Evolutionary conservation across 805 yeast genomes (phyloP), one percentile per base, ranked within the genome.

Genomic region (Saitoella complicata): DNA sequence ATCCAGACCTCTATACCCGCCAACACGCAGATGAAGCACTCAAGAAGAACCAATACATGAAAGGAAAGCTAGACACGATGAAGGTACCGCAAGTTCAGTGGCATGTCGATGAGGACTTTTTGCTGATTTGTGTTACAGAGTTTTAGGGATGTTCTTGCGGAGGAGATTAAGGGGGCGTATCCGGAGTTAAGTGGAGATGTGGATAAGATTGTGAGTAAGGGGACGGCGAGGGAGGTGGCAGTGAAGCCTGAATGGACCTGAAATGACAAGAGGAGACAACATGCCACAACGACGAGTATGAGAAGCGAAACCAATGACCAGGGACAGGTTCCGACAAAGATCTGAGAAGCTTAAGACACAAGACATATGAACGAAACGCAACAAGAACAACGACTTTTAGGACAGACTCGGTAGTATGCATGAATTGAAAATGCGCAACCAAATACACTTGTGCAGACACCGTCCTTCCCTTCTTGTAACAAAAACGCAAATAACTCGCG

Each of bases 11-110:
- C 37, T 91, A 91, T 61, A 86, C 97, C 0, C 72, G 98, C 58
- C 98, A 91, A 63, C 91, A 91, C 63, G 84, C 88, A 10, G 98
- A 91, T 58, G 83, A 88, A 34, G 80, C 91, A n/a, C 78, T 86
- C 37, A 78, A 84, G 53, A 77, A 86, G 39, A 91, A 91, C 57
- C 95, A 93, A 55, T 76, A 79, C 51, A 68, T 91, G 45, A 73
- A 85, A 55, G 97, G 95, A 4, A 84, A 84, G 59, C 75, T 83
- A 72, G 55, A 65, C 38, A 95, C 86, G 69, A 35, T 45, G 34
- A 30, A 33, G 11, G 40, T 11, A 7, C 12, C 12, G n/a, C 34
- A 13, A 13, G 10, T 31, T 39, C 31, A 13, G 41, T 31, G 12
- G 33, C 29, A 39, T 10, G 41, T 21, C 31, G 10, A 10, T 4